Conservation (phyloP, 192 early-diverging fungal species). For the Backusella psychrophila region DNA sequence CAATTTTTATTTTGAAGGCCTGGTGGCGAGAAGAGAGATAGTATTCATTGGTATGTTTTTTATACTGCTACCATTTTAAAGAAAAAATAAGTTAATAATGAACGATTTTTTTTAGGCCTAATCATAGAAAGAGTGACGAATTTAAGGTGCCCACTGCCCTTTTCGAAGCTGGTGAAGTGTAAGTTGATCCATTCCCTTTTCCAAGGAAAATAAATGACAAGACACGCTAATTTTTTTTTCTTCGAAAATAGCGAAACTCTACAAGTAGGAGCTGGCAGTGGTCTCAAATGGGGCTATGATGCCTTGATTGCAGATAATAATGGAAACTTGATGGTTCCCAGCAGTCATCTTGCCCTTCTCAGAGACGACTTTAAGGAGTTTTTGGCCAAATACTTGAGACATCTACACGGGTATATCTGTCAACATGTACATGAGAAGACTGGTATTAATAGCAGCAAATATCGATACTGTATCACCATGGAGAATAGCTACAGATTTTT, state of each 20-base stretch:
- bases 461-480: slow-evolving; percentile 4
- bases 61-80: neutral
- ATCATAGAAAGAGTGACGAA: neutral
- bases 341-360: neutral
- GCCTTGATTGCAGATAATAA: neutral
- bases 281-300: neutral
- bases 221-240: neutral
- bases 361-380: neutral
- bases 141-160: neutral
- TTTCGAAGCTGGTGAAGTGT: neutral
- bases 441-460: neutral
- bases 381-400: neutral
- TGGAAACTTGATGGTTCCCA: slow-evolving; percentile 4
- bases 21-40: neutral
- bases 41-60: neutral
- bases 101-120: neutral
- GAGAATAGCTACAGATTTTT: slow-evolving; percentile 8
- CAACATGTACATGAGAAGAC: neutral
- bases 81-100: neutral
- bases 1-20: neutral
- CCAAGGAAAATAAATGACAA: neutral
- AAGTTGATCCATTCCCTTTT: neutral
- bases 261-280: neutral
- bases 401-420: neutral
- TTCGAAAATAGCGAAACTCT: neutral